phyloP scores from a whole-genome alignment of 2,329 filamentous ascomycete species.

The Ascochyta fabae region DNA sequence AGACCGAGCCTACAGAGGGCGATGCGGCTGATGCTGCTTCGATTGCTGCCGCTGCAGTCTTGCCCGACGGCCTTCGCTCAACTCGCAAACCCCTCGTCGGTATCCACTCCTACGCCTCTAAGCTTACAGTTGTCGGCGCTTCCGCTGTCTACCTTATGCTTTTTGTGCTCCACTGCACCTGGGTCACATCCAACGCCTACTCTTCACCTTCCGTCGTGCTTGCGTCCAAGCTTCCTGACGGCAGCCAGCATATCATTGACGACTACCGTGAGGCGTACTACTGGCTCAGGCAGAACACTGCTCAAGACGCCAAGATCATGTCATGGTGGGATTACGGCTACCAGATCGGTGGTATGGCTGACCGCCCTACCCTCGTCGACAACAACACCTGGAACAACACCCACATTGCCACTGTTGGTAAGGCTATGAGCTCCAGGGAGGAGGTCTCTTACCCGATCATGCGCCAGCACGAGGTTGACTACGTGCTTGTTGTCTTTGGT shows the following conservation, averaged over 20 bases:
- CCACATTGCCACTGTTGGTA: conserved; percentile 97
- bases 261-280: conserved; percentile 99
- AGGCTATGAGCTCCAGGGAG: conserved; percentile 96
- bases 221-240: conserved; percentile 89
- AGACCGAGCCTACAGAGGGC: conserved; percentile 57
- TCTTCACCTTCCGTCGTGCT: conserved; percentile 97
- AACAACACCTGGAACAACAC: conserved; percentile 99
- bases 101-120: conserved; percentile 81
- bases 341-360: conserved; percentile 99
- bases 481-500: conserved; percentile 96
- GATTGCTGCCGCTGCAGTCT: conserved; percentile 58
- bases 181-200: conserved; percentile 99
- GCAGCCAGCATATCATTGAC: conserved; percentile 97
- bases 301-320: conserved; percentile 96
- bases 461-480: conserved; percentile 97
- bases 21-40: conserved; percentile 40
- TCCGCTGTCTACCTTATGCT: conserved; percentile 83
- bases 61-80: conserved; percentile 68
- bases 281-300: conserved; percentile 97
- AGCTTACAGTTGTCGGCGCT: conserved; percentile 74
- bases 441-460: conserved; percentile 99
- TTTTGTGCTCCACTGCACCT: conserved; percentile 97
- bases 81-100: conserved; percentile 77
- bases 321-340: conserved; percentile 99
- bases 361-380: conserved; percentile 94